Evolutionary conservation across 2,329 filamentous ascomycete species (phyloP), one percentile per base, ranked within the genome.

Genomic region (Zymoseptoria brevis): DNA sequence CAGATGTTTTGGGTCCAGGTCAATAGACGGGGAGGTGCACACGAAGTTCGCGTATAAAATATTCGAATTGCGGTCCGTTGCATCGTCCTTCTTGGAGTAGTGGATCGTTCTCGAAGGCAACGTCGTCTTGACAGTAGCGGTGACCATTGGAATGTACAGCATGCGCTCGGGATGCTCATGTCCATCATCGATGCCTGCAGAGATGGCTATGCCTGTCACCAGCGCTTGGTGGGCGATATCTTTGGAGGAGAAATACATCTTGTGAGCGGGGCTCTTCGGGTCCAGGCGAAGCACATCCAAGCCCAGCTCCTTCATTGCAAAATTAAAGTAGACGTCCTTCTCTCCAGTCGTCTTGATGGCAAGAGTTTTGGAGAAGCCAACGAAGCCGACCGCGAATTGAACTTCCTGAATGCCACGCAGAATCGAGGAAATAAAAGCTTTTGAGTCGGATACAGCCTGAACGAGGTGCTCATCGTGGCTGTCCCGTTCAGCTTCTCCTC

Each of bases 21-120:
- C 94, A 55, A 97, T 80, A 0, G 94, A 96, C 0, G 94, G 94
- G 4, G 94, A 99, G 0, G 94, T 99, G 61, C 97, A 86, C 53
- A 99, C 93, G 5, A 96, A 85, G 73, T 99, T 99, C 49, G 93
- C 92, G 71, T 96, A 96, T 16, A 99, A 79, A 48, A 99, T 94
- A 71, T 99, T 99, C 54, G 90, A 89, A 69, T 99, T 99, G 62
- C 90, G 86, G 74, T 97, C 91, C 9, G 83, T 80, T 45, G 84
- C 87, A 65, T 87, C 87, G 58, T 78, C 77, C 35, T 87, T 83
- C 59, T 86, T 82, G 1, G 86, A 83, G 57, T 92, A 83, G 71
- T 93, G 88, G 9, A 99, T 87, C 0, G 92, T 96, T 74, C 97
- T 96, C 11, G 94, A 95, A 5, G 93, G 93, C 7, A 97, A 77